A percentile compares a stretch with the other conserved stretches of the same genome.
Conservation (phyloP, 106 monocot species). For the Platanthera zijinensis region DNA sequence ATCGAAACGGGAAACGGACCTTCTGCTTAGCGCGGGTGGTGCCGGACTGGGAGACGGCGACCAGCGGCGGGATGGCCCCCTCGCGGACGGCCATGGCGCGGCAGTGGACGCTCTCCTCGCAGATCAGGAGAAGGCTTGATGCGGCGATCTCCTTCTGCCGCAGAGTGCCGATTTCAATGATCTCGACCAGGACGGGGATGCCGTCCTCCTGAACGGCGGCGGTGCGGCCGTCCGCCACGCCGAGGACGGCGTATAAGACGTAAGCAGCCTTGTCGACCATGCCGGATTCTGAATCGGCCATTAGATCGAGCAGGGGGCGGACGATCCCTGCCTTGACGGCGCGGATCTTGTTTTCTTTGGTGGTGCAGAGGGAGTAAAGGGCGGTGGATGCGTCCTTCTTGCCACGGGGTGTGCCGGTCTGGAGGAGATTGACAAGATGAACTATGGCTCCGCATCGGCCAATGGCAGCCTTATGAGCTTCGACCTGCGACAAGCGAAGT, state of each 20-base stretch:
- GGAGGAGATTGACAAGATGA: constrained; percentile 48
- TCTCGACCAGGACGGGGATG: constrained; percentile 67
- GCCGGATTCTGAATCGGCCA: constrained; percentile 69
- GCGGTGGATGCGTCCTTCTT: constrained; percentile 88
- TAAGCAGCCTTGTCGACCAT: constrained; percentile 80
- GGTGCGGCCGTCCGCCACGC: constrained; percentile 28
- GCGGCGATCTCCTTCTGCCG: constrained; percentile 55
- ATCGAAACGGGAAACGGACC: constrained; percentile 4
- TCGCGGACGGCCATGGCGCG: constrained; percentile 36
- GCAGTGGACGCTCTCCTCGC: constrained; percentile 30
- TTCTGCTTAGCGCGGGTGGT: constrained; percentile 26
- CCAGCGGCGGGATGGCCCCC: constrained; percentile 56
- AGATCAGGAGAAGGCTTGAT: constrained; percentile 39
- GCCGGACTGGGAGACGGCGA: constrained; percentile 52
- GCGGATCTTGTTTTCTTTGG: constrained; percentile 51
- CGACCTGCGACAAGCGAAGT: constrained; percentile 55
- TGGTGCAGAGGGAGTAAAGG: constrained; percentile 50
- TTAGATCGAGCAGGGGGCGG: constrained; percentile 57
- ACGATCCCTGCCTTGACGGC: constrained; percentile 62
- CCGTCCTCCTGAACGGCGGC: constrained; percentile 65
- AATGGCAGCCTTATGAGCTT: constrained; percentile 43
- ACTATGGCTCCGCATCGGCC: constrained; percentile 74
- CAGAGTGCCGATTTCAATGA: constrained; percentile 46
- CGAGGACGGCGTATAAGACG: constrained; percentile 34
- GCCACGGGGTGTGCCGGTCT: constrained; percentile 44